phyloP scores from a whole-genome alignment of 306 rosid species.

The Castanea mollissima region DNA sequence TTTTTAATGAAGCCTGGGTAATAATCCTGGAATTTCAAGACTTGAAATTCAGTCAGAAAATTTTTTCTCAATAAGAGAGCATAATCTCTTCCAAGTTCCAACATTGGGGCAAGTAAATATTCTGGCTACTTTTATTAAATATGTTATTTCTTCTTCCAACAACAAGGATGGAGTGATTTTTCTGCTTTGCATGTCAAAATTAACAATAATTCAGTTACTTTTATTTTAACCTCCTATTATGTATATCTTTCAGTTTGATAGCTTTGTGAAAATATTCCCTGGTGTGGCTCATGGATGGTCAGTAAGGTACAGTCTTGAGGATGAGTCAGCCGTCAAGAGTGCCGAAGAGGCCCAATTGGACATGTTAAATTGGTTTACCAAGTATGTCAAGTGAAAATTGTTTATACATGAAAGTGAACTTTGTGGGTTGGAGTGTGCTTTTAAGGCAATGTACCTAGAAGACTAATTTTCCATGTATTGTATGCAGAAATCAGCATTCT shows the following conservation, averaged over 20 bases:
- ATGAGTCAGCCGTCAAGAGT: conserved; percentile 40
- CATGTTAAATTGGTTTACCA: conserved; percentile 60
- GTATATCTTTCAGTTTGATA: conserved; percentile 33
- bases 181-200: not conserved
- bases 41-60: too few species aligned
- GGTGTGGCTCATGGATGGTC: conserved; percentile 68
- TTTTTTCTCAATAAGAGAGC: too few species aligned
- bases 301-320: conserved; percentile 45
- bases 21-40: too few species aligned
- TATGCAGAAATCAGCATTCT: not conserved
- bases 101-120: not conserved
- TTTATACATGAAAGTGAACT: not conserved
- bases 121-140: not conserved
- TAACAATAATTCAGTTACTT: not conserved
- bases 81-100: too few species aligned
- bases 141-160: not conserved
- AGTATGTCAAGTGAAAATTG: conserved; percentile 37
- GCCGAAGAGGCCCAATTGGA: conserved; percentile 69
- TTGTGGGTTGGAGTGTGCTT: not conserved
- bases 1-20: too few species aligned
- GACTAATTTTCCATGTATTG: not conserved
- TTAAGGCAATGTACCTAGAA: not conserved
- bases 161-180: not conserved
- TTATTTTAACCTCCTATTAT: not conserved
- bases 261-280: conserved; percentile 59